Base-by-base conservation (phyloP, 805 yeast species). In the Blastobotrys robertii region DNA sequence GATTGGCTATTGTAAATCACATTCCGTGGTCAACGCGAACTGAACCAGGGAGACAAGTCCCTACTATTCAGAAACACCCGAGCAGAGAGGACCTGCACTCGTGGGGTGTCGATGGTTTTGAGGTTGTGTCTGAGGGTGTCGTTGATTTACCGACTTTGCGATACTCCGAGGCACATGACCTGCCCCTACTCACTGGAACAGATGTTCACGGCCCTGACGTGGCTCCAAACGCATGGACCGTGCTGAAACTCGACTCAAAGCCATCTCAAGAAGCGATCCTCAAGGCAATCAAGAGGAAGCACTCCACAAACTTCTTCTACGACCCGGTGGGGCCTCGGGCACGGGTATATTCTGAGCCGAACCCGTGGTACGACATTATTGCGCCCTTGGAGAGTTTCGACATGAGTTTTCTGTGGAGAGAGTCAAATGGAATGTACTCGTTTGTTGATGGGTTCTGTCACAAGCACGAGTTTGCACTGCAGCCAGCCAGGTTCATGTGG, bases 81-180 rank as follows among this genome's bases (percentile, higher is more conserved):
- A 36, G 50, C 8, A 31, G 45, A 9, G 47, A 52, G 13, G 44
- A 50, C 30, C 44, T 52, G 16, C 31, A 34, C 11, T 39, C 31
- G 8, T 48, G 52, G 56, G 56, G 56, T 8, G 51, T 52, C 6
- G 56, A 52, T 30, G 44, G 55, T 1, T 46, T 52, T 16, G 56
- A 52, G 33, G 43, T 51, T 9, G 45, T 52, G 1, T 45, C 52
- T 8, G 56, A 52, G n/a, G 56, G 55, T 8, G 41, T 44, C 1
- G 15, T 52, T 22, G 56, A 52, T 34, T 39, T 52, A 13, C 38
- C 48, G 15, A 48, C 52, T 6, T 13, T 52, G 19, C 46, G 53
- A 12, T 52, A 32, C 19, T 37, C 38, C 3, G 48, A 44, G n/a
- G 30, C 29, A n/a, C 37, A 47, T 37, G 39, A 45, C n/a, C 44